Percentiles rank a stretch among this genome's conserved stretches.
phyloP scores from a whole-genome alignment of 805 yeast genomes.

The Ogataea nonfermentans region DNA sequence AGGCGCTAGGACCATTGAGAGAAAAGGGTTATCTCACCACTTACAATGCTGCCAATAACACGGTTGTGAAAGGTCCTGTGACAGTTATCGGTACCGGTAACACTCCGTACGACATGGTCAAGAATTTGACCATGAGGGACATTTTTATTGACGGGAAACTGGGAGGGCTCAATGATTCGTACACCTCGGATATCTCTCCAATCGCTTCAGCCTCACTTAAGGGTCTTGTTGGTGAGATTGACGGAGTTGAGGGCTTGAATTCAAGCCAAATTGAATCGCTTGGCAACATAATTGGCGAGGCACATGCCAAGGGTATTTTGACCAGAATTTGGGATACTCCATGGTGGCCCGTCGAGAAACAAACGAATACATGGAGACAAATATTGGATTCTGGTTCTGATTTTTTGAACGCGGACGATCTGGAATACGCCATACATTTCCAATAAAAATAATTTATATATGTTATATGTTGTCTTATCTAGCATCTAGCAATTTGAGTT shows the following conservation, averaged over 20 bases:
- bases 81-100: constrained; percentile 67
- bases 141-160: constrained; percentile 57
- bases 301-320: constrained; percentile 50
- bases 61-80: constrained; percentile 50
- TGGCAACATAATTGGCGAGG: constrained; percentile 33
- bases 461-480: background rate
- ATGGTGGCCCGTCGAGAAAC: constrained; percentile 54
- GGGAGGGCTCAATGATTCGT: constrained; percentile 23
- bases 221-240: constrained; percentile 25
- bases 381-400: constrained; percentile 50
- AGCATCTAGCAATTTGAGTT: too few relatives aligned
- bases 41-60: constrained; percentile 37
- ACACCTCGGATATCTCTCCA: constrained; percentile 28
- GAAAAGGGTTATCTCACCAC: constrained; percentile 50
- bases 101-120: constrained; percentile 45
- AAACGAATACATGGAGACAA: constrained; percentile 49
- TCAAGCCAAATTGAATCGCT: constrained; percentile 33
- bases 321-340: constrained; percentile 75
- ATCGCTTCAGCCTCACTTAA: constrained; percentile 36
- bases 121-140: constrained; percentile 29
- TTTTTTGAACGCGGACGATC: constrained; percentile 61
- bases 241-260: constrained; percentile 32
- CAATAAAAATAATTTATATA: constrained; percentile 1
- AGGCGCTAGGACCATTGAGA: constrained; percentile 46
- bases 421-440: constrained; percentile 31